These are phyloP conservation scores for Calonectria henricotiae DNA, from an alignment of 2,329 filamentous ascomycete genomes.

Conservation along the genomic window DNA sequence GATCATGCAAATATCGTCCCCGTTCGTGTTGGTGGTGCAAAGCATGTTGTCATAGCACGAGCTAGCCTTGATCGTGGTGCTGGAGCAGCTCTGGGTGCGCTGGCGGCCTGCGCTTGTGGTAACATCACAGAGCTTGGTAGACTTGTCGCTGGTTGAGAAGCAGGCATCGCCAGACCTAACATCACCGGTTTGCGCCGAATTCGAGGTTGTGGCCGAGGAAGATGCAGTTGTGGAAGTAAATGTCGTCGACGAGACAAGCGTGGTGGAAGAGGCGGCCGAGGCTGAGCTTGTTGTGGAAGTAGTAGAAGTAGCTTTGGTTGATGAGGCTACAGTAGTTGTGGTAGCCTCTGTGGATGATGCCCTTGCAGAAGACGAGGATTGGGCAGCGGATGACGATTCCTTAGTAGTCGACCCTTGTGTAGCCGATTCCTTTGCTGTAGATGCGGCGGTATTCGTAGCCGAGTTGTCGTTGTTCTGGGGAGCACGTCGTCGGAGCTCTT, in stretches of 20 bases:
- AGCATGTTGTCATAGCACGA: slow-evolving; percentile 20
- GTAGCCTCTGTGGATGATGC: neutral
- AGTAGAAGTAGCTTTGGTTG: neutral
- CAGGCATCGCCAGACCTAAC: slow-evolving; percentile 6
- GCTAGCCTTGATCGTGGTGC: slow-evolving; percentile 10
- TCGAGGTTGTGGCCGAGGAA: slow-evolving; percentile 4
- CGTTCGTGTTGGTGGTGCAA: slow-evolving; percentile 8
- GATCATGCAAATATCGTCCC: slow-evolving; percentile 16
- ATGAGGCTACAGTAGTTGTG: neutral
- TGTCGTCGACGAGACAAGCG: slow-evolving; percentile 2
- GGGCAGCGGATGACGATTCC: neutral
- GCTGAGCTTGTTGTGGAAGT: neutral
- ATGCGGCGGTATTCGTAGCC: neutral
- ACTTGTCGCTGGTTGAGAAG: slow-evolving; percentile 14
- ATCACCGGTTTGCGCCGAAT: neutral
- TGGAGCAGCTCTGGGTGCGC: slow-evolving; percentile 13
- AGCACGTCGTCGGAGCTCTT: slow-evolving; percentile 8
- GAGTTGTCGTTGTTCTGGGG: slow-evolving; percentile 3
- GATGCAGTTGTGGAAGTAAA: slow-evolving; percentile 18
- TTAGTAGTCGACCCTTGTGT: neutral
- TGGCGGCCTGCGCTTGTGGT: slow-evolving; percentile 7
- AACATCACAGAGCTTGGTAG: slow-evolving; percentile 17
- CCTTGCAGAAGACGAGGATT: neutral
- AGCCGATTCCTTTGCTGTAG: neutral
- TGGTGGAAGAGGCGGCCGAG: neutral